phyloP scores from a whole-genome alignment of 2,329 filamentous ascomycete genomes.

The Fusarium sp. region DNA sequence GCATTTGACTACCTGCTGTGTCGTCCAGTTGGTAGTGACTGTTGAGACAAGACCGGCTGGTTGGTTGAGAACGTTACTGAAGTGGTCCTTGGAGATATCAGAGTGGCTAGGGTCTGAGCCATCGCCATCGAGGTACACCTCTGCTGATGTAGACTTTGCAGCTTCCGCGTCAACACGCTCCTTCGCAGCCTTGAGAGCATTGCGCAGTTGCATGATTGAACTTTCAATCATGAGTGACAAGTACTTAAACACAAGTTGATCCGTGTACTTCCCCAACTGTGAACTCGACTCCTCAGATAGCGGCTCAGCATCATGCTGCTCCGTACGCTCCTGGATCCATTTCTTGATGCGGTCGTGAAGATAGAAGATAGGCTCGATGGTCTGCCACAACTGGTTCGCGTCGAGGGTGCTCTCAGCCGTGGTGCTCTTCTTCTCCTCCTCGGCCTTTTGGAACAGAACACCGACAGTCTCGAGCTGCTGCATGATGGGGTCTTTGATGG shows the following conservation, averaged over 20 bases:
- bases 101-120: slow-evolving; percentile 82
- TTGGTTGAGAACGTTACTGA: slow-evolving; percentile 73
- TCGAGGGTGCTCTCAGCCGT: slow-evolving; percentile 35
- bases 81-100: slow-evolving; percentile 84
- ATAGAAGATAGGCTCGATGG: slow-evolving; percentile 84
- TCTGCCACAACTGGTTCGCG: slow-evolving; percentile 75
- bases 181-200: slow-evolving; percentile 70
- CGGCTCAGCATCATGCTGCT: slow-evolving; percentile 36
- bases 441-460: slow-evolving; percentile 47
- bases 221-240: slow-evolving; percentile 89
- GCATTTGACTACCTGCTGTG: slow-evolving; percentile 48
- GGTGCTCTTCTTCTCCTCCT: slow-evolving; percentile 33
- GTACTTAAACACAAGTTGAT: slow-evolving; percentile 88
- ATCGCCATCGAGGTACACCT: slow-evolving; percentile 79
- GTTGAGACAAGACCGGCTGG: slow-evolving; percentile 49
- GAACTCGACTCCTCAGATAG: slow-evolving; percentile 38
- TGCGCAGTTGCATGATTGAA: slow-evolving; percentile 84
- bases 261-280: slow-evolving; percentile 76
- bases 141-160: slow-evolving; percentile 68
- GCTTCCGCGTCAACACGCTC: slow-evolving; percentile 50
- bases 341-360: slow-evolving; percentile 58
- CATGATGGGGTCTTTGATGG: slow-evolving; percentile 41
- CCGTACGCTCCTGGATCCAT: slow-evolving; percentile 78
- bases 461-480: slow-evolving; percentile 48
- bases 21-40: slow-evolving; percentile 50